These are phyloP conservation scores for Fusarium mexicanum DNA, from an alignment of 2,329 filamentous ascomycete genomes.

Conservation along the genomic window DNA sequence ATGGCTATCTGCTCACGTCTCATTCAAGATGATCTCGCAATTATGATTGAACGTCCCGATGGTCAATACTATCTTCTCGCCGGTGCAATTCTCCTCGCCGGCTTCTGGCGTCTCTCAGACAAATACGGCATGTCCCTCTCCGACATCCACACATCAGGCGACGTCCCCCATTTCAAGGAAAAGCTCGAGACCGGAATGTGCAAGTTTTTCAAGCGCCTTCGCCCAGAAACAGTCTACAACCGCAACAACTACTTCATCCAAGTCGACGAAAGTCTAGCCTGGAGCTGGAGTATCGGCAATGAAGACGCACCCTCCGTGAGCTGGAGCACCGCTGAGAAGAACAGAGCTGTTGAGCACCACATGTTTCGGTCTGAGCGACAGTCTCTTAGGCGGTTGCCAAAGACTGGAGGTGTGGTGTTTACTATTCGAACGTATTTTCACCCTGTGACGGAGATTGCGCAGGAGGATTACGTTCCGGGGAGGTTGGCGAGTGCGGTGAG, in stretches of 20 bases:
- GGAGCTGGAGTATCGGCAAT: conserved; percentile 78
- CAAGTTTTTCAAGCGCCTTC: conserved; percentile 80
- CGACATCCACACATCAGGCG: conserved; percentile 81
- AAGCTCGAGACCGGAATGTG: conserved; percentile 82
- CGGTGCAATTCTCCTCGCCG: conserved; percentile 78
- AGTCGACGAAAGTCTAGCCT: conserved; percentile 80
- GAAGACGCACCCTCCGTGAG: conserved; percentile 73
- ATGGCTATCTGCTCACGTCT: conserved; percentile 79
- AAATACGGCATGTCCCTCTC: conserved; percentile 83
- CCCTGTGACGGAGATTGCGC: conserved; percentile 71
- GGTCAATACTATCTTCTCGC: conserved; percentile 85
- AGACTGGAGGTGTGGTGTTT: conserved; percentile 70
- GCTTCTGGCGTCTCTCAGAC: conserved; percentile 85
- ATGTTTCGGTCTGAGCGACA: conserved; percentile 82
- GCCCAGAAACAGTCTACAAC: conserved; percentile 69
- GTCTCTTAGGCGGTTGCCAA: conserved; percentile 70
- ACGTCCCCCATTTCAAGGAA: conserved; percentile 76
- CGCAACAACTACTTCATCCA: conserved; percentile 91
- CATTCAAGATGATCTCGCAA: conserved; percentile 82
- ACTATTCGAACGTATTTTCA: conserved; percentile 85
- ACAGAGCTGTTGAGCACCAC: conserved; percentile 76
- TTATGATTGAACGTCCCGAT: conserved; percentile 82
- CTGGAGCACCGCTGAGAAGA: conserved; percentile 81
- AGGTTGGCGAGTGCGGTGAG: conserved; percentile 79
- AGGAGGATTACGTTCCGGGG: conserved; percentile 81